phyloP scores from a whole-genome alignment of 1,284 basidiomycete genomes.

The Boletus austroedulis region DNA sequence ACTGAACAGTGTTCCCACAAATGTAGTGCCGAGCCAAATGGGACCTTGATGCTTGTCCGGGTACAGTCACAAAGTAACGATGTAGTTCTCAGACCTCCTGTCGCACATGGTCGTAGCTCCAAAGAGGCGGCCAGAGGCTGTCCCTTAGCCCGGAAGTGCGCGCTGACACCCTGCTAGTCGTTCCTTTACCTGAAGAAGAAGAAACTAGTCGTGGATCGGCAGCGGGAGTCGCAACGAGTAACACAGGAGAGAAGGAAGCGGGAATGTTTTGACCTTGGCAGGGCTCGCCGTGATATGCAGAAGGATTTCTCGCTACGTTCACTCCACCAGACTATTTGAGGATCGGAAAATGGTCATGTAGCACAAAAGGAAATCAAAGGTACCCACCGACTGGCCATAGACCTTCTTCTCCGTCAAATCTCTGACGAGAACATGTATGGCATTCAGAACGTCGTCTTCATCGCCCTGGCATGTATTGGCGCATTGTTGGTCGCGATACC shows the following conservation, averaged over 20 bases:
- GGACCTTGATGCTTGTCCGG: too few species aligned
- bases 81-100: background rate
- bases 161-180: background rate
- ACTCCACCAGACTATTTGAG: background rate
- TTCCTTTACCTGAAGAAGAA: background rate
- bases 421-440: slow-evolving; percentile 9
- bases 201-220: background rate
- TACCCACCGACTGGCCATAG: background rate
- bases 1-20: background rate
- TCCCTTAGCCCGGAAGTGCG: background rate
- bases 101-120: background rate
- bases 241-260: too few species aligned
- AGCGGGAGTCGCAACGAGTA: background rate
- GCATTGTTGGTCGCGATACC: slow-evolving; percentile 17
- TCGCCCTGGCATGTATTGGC: slow-evolving; percentile 14
- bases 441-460: slow-evolving; percentile 11
- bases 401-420: background rate
- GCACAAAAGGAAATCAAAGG: background rate
- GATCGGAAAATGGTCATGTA: background rate
- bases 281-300: background rate
- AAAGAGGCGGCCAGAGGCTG: too few species aligned
- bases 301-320: background rate
- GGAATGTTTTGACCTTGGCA: background rate
- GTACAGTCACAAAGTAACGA: background rate
- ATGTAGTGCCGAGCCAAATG: too few species aligned